Base-by-base conservation (phyloP, 2,329 filamentous ascomycete genomes). In the Talaromyces sp. region DNA sequence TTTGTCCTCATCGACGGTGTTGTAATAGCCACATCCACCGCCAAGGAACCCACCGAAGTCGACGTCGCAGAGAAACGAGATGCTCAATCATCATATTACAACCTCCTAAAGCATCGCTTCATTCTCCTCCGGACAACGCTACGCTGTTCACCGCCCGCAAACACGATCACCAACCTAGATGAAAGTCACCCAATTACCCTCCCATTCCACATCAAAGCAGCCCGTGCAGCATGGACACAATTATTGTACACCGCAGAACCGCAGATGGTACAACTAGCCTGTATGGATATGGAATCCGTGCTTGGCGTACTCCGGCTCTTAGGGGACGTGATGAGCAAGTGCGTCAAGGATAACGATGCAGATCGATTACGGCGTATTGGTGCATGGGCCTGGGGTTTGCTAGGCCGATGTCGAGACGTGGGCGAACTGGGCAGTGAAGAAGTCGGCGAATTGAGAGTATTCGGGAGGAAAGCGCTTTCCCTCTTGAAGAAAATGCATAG, bases 331-430 rank as follows among this genome's bases (percentile, higher is more conserved):
- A 79, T 89, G 31, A 81, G 83, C 18, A 85, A 86, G 59, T 86
- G 85, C 64, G 85, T 89, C 58, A 82, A 89, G 60, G 83, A 82
- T 52, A 83, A 82, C 57, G 84, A 83, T n/a, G 76, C 80, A 23
- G 81, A 83, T 33, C 79, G 92, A 33, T 81, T 85, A 28, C 83
- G 85, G 68, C 84, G 87, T 55, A 86, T 90, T 4, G 92, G 91
- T 64, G 83, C 86, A 16, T 98, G 93, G 93, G 80, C 91, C 3
- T 97, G 92, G 93, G 87, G 89, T 0, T 76, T 96, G 63, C 80
- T 97, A 50, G 91, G 90, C 2, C 84, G 87, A 63, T 82, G 93
- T 63, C 88, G 90, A 0, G 89, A 91, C 39, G 79, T 86, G 9
- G 92, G 92, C 1, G 87, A 90, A 73, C 79, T 97, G 73, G 85